Evolutionary conservation across 768 basidiomycete species (phyloP), one percentile per base, ranked within the genome.

Genomic region (Russula vinacea): DNA sequence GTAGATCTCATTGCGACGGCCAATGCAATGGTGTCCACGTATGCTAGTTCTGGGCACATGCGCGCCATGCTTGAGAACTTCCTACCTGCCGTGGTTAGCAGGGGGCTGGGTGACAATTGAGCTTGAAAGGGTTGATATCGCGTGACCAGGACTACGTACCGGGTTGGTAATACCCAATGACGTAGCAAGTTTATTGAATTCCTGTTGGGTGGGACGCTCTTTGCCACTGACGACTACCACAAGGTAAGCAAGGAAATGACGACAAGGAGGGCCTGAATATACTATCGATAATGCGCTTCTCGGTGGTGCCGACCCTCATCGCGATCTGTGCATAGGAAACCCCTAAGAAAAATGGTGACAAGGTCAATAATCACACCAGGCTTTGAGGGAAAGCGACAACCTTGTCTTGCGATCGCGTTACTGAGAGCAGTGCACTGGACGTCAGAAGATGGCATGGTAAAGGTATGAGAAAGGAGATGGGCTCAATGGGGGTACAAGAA

Each of bases 341-440:
- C 5, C 82, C 86, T 87, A 50, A 61, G 40, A 54, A 50, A 22
- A 26, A 39, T 10, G 10, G 22, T 3, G 26, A 56, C 39, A 29
- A 56, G 45, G 16, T 65, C 35, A 62, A 47, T n/a, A 19, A 47
- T n/a, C 9, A 42, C 26, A 11, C 14, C 1, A 26, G 4, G 26
- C 3, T 22, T 51, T 29, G 29, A 39, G 17, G 33, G 55, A 22
- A 54, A 19, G n/a, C 19, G 37, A 17, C 19, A 62, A 87, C 88
- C 83, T 66, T 78, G 76, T 69, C 71, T 75, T 1, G 69, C 57
- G 76, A 83, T 78, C 14, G 86, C 87, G 33, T 75, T 75, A 67
- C 76, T 76, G 69, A 90, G 76, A 53, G 86, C 86, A 68, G 78
- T 68, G 74, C 88, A 89, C 71, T 79, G 80, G 11, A 81, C 81